A percentile compares a stretch with the other conserved stretches of the same genome.
These are phyloP conservation scores for Aristolochia californica DNA, from an alignment of 164 flowering plant genomes.

Conservation along the genomic window DNA sequence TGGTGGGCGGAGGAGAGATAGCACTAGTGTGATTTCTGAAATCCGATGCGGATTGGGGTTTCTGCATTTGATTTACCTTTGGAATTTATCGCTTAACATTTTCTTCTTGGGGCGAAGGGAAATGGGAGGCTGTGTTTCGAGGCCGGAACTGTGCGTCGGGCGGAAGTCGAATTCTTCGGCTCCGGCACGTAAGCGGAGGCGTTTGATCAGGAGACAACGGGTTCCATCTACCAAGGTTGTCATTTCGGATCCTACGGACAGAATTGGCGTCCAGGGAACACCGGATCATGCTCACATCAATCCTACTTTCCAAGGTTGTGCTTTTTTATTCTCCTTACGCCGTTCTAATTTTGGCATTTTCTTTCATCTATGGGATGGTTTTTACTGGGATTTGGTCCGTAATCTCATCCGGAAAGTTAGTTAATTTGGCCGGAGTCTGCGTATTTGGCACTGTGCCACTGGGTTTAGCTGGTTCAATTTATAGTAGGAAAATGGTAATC, in stretches of 20 bases:
- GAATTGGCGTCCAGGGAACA: constrained; percentile 2
- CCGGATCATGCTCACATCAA: constrained; percentile 38
- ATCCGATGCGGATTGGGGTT: too few species aligned
- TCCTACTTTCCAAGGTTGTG: constrained; percentile 41
- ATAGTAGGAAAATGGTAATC: too few species aligned
- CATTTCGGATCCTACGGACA: constrained; percentile 17
- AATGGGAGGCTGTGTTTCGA: constrained; percentile 24
- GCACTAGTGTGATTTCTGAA: too few species aligned
- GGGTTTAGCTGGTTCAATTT: too few species aligned
- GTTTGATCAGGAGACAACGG: constrained; percentile 16
- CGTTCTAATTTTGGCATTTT: neutral
- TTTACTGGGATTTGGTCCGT: neutral
- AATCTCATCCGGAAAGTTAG: neutral
- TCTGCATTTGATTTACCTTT: too few species aligned
- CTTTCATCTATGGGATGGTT: neutral
- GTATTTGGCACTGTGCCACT: too few species aligned
- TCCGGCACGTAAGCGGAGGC: constrained; percentile 22
- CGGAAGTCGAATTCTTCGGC: constrained; percentile 17
- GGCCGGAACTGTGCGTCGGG: constrained; percentile 44
- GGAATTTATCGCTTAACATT: neutral
- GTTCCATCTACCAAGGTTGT: constrained; percentile 30
- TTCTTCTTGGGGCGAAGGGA: neutral
- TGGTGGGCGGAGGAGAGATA: too few species aligned
- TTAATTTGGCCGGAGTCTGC: too few species aligned
- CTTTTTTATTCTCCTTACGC: constrained; percentile 1